Base-by-base conservation (phyloP, 345 rosid genomes). In the Raphanus raphanistrum region DNA sequence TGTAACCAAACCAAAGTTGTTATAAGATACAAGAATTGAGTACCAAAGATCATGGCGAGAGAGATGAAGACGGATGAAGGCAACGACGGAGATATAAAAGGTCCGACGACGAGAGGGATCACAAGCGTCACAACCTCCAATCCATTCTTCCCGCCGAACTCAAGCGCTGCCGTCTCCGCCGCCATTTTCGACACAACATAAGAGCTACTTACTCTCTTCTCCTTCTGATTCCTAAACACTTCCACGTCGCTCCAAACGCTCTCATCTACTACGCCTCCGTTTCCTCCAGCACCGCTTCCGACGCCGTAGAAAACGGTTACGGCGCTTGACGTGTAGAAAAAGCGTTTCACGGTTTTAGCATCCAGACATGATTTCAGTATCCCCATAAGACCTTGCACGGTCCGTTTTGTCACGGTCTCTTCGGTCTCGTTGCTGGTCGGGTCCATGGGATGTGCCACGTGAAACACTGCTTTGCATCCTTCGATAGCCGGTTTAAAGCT, bases 261-360 rank as follows among this genome's bases (percentile, higher is more conserved):
- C 67, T 82, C 86, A 17, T 87, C 89, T 12, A 75, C 59, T 41
- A 55, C 81, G 41, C 60, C 74, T 26, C 43, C 83, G 5, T n/a
- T 45, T 0, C 29, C 71, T 27, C 67, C 82, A 3, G 32, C 78
- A n/a, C 77, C 68, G 43, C 17, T 63, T 8, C 66, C 83, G 2
- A 60, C 80, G 27, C 77, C 69, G 48, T 76, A 81, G 61, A 72
- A 41, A 11, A 84, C 81, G 7, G 85, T 63, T 0, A 78, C 70
- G 13, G 80, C 71, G 28, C 94, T 90, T 2, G 94, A 88, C 60
- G 96, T 89, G 83, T 87, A 92, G 2, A 90, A 86, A 0, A 89
- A 85, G 5, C 89, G 80, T 71, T 84, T 87, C 31, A 90, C 91
- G 0, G 90, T 88, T 69, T 82, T 84, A 6, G 88, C 74, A n/a